These are phyloP conservation scores for Cordyceps pruinosa DNA, from an alignment of 2,329 filamentous ascomycete genomes.

Conservation along the genomic window DNA sequence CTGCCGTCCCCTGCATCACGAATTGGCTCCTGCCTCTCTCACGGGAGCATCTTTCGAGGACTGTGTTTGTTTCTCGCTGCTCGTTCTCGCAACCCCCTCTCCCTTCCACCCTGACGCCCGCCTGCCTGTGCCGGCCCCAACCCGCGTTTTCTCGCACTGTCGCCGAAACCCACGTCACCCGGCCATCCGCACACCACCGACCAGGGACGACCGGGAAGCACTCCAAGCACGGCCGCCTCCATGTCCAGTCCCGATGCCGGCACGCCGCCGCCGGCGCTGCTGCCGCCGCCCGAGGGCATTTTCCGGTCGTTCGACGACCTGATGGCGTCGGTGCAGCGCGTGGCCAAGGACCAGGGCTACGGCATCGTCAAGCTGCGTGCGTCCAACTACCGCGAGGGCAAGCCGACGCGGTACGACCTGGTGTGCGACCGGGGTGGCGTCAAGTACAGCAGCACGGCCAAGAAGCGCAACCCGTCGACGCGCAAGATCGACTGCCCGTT, in stretches of 20 bases:
- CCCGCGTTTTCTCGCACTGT: slow-evolving; percentile 12
- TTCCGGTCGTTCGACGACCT: slow-evolving; percentile 54
- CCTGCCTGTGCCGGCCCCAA: neutral
- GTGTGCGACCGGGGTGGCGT: slow-evolving; percentile 58
- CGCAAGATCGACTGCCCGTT: slow-evolving; percentile 59
- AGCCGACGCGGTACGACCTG: slow-evolving; percentile 55
- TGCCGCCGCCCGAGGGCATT: slow-evolving; percentile 54
- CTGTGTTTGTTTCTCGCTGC: neutral
- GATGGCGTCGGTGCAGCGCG: slow-evolving; percentile 49
- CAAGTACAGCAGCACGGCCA: slow-evolving; percentile 58
- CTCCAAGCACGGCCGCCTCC: neutral
- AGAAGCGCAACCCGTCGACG: slow-evolving; percentile 57
- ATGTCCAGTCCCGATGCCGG: slow-evolving; percentile 20
- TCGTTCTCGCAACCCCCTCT: neutral
- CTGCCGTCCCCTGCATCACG: neutral
- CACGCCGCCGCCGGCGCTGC: slow-evolving; percentile 41
- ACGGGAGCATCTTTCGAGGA: neutral
- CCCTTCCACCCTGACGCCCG: neutral
- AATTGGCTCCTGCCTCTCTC: neutral
- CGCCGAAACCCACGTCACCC: slow-evolving; percentile 10
- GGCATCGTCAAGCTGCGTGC: slow-evolving; percentile 56
- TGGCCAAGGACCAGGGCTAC: slow-evolving; percentile 56
- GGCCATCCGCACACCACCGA: slow-evolving; percentile 16
- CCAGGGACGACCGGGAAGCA: slow-evolving; percentile 21
- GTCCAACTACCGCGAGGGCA: slow-evolving; percentile 57